Percentiles rank a stretch among this genome's conserved stretches.
These are phyloP conservation scores for Handroanthus guayacan DNA, from an alignment of 257 asterid genomes.

Conservation along the genomic window DNA sequence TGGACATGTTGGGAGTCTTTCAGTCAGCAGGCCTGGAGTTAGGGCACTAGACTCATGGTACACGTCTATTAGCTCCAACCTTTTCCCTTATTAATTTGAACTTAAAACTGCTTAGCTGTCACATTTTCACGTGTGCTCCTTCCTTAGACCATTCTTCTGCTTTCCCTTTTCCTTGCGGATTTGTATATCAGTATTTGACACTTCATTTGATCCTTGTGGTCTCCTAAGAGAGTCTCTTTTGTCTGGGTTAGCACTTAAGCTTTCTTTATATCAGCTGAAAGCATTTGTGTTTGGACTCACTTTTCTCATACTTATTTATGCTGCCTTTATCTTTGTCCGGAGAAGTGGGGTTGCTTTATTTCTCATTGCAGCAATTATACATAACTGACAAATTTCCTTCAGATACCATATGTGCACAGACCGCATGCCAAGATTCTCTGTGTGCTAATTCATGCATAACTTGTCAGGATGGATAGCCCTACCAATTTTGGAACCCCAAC, in stretches of 20 bases:
- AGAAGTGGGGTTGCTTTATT: neutral
- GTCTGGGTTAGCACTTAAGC: conserved; percentile 1
- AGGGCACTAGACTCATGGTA: conserved; percentile 64
- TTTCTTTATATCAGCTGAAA: neutral
- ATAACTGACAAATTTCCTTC: conserved; percentile 1
- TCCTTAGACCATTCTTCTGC: neutral
- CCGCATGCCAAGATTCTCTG: neutral
- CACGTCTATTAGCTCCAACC: conserved; percentile 22
- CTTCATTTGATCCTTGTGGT: conserved; percentile 8
- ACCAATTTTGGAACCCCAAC: conserved; percentile 42
- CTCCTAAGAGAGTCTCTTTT: neutral
- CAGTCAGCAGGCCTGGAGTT: conserved; percentile 51
- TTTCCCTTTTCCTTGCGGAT: conserved; percentile 27
- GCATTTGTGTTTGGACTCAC: neutral
- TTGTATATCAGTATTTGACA: neutral
- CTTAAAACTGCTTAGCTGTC: conserved; percentile 17
- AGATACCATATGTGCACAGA: neutral
- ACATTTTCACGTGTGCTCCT: neutral
- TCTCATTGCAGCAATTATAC: conserved; percentile 8
- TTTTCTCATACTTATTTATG: neutral
- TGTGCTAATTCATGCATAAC: conserved; percentile 28
- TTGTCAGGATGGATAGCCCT: conserved; percentile 56
- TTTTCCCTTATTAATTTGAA: neutral
- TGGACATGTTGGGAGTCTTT: conserved; percentile 50
- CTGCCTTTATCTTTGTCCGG: neutral